Percentiles rank a stretch among this genome's conserved stretches.
phyloP scores from a whole-genome alignment of 2,329 filamentous ascomycete species.

The Ceratocystis alfenasii region DNA sequence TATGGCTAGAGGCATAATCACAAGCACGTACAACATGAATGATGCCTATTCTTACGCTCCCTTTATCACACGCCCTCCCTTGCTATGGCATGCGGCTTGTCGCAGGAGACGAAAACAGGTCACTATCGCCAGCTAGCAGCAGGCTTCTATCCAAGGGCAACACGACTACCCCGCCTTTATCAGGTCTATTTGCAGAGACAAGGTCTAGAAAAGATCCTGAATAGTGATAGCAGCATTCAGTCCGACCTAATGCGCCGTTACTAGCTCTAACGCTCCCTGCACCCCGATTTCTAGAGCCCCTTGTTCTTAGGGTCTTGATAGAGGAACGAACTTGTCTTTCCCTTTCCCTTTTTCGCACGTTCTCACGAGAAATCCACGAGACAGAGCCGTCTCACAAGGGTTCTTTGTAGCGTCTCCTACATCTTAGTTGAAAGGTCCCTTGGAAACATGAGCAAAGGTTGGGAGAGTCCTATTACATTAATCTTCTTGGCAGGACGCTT shows the following conservation, averaged over 20 bases:
- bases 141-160: background rate
- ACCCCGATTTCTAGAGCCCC: too few species aligned
- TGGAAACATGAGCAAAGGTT: too few species aligned
- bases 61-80: background rate
- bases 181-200: background rate
- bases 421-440: too few species aligned
- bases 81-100: background rate
- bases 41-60: background rate
- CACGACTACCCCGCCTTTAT: background rate
- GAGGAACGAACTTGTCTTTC: background rate
- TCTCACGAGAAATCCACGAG: too few species aligned
- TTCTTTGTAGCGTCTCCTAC: background rate
- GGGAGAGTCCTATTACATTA: too few species aligned
- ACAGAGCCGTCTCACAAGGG: background rate
- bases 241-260: too few species aligned
- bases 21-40: background rate
- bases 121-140: background rate
- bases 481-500: too few species aligned
- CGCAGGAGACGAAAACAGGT: background rate
- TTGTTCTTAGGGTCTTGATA: too few species aligned
- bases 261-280: too few species aligned
- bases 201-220: background rate
- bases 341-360: too few species aligned
- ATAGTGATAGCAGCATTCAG: background rate
- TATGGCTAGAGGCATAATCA: background rate